Evolutionary conservation across 345 rosid species (phyloP), one percentile per base, ranked within the genome.

Genomic region (Schrenkiella parvula): DNA sequence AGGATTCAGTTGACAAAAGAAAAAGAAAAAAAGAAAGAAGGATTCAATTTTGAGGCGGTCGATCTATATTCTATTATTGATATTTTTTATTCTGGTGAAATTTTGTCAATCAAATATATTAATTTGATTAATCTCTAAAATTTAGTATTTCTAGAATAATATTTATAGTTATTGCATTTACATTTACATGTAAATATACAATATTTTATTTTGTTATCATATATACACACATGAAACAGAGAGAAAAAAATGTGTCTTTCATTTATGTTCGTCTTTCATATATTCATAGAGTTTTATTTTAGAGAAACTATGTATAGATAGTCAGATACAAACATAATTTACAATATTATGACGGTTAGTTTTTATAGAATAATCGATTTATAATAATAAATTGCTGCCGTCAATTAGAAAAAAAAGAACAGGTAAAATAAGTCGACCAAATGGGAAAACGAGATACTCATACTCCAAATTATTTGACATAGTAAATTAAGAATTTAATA

Each of bases 391-490:
- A 13, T 50, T 12, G 14, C 7, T 73, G 26, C 53, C 44, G 35
- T 59, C 53, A 48, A 37, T 57, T 37, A 66, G 35, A 46, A 57
- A 6, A 38, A 38, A 48, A 74, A 28, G 22, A 66, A 46, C 13
- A 34, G 9, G 59, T 47, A 39, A 55, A 10, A 32, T 32, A 13
- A 63, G 34, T 55, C 66, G 59, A 66, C 61, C 31, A 14, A 19
- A 8, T 15, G 19, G 3, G 26, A 8, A 43, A 52, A 64, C 32
- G 39, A 25, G 34, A 60, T 34, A 52, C 48, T 43, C 57, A 68
- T 43, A 43, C 25, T 54, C 65, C 58, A 19, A 32, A 28, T 37
- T 19, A 69, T 69, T 54, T 76, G 80, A 63, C 59, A 64, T 10
- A 48, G 44, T 55, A 54, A 28, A 19, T 34, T 17, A 34, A 26